These are phyloP conservation scores for Hypomontagnella monticulosa DNA, from an alignment of 495 filamentous ascomycete species.

Conservation along the genomic window DNA sequence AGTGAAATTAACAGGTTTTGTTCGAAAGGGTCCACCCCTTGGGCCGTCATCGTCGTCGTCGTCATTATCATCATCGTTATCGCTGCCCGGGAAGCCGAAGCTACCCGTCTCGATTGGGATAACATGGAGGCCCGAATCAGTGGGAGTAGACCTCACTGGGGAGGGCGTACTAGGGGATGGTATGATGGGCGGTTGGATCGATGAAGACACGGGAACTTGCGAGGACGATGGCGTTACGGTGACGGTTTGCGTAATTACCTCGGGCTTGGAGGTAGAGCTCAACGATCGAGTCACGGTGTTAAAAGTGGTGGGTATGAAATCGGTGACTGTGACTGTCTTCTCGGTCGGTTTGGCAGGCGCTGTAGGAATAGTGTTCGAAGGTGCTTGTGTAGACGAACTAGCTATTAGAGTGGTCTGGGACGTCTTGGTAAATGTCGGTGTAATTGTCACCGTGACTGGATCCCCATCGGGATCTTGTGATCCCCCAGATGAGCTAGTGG, in stretches of 20 bases:
- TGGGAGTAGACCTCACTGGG: slow-evolving; percentile 1
- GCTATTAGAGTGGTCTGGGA: slow-evolving; percentile 29
- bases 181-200: not conserved
- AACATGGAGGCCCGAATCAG: slow-evolving; percentile 33
- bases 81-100: not conserved
- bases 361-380: not conserved
- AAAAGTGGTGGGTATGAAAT: slow-evolving; percentile 28
- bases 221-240: slow-evolving; percentile 28
- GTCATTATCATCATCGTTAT: not conserved
- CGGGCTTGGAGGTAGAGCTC: slow-evolving; percentile 9
- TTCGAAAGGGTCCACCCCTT: slow-evolving; percentile 1
- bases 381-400: slow-evolving; percentile 4
- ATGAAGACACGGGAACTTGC: not conserved
- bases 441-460: slow-evolving; percentile 25
- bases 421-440: slow-evolving; percentile 33
- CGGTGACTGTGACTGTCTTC: slow-evolving; percentile 33
- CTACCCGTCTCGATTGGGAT: slow-evolving; percentile 24
- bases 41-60: not conserved
- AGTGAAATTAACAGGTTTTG: slow-evolving; percentile 9
- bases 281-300: slow-evolving; percentile 30
- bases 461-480: not conserved
- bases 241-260: slow-evolving; percentile 28
- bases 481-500: slow-evolving; percentile 6
- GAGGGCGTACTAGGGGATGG: slow-evolving; percentile 11
- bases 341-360: slow-evolving; percentile 10